Conservation (phyloP, 2,329 filamentous ascomycete genomes). For the Furcasterigmium furcatum region DNA sequence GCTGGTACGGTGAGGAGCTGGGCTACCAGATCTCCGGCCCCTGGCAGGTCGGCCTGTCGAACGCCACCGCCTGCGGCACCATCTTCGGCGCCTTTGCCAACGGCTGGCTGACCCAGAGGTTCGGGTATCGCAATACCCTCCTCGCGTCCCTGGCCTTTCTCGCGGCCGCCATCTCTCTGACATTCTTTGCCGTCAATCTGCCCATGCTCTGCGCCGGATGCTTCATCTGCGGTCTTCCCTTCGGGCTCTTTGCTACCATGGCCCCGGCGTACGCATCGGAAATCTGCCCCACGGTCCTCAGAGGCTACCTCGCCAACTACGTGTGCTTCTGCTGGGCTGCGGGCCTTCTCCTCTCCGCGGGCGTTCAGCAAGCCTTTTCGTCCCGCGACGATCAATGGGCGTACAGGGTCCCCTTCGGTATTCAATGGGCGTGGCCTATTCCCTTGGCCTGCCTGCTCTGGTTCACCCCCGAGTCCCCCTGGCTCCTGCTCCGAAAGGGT, state of each 20-base stretch:
- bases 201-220: slow-evolving; percentile 35
- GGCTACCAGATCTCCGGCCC: too few relatives aligned
- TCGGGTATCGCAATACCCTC: too few relatives aligned
- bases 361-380: slow-evolving; percentile 28
- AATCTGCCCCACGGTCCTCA: slow-evolving; percentile 30
- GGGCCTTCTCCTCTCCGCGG: slow-evolving; percentile 41
- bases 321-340: slow-evolving; percentile 45
- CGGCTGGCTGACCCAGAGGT: slow-evolving; percentile 63
- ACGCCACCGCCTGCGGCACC: slow-evolving; percentile 58
- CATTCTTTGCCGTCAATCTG: slow-evolving; percentile 39
- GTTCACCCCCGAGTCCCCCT: slow-evolving; percentile 37
- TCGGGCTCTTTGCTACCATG: slow-evolving; percentile 42
- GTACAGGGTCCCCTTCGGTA: slow-evolving; percentile 32
- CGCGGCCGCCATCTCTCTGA: slow-evolving; percentile 38
- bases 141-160: too few relatives aligned
- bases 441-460: slow-evolving; percentile 15
- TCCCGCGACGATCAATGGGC: slow-evolving; percentile 25
- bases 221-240: slow-evolving; percentile 41
- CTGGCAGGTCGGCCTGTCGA: slow-evolving; percentile 60
- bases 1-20: too few relatives aligned
- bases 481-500: slow-evolving; percentile 35
- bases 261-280: slow-evolving; percentile 48
- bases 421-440: slow-evolving; percentile 37
- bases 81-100: slow-evolving; percentile 66
- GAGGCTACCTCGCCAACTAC: slow-evolving; percentile 39